phyloP scores from a whole-genome alignment of 345 rosid genomes.

The Melaleuca quinquenervia region DNA sequence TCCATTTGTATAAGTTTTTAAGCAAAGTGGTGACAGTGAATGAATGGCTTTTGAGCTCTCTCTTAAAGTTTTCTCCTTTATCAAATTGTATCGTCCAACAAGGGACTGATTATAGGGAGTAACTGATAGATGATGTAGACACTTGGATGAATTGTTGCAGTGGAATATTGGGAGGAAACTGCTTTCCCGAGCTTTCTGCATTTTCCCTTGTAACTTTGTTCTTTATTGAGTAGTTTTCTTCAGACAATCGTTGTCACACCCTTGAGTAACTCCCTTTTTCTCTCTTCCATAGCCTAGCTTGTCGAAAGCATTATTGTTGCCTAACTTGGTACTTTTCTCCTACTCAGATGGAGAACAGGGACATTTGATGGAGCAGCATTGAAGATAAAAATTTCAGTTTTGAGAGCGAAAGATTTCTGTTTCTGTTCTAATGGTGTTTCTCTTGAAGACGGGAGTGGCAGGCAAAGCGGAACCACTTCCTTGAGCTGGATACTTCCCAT shows the following conservation, averaged over 20 bases:
- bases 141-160: background rate
- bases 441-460: background rate
- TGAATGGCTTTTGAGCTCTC: background rate
- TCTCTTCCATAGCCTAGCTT: background rate
- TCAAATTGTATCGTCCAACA: background rate
- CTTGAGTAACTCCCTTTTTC: background rate
- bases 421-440: background rate
- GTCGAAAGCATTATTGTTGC: background rate
- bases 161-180: background rate
- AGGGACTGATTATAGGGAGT: background rate
- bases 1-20: background rate
- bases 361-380: slow-evolving; percentile 1
- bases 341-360: slow-evolving; percentile 5
- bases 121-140: background rate
- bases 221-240: background rate
- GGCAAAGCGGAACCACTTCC: background rate
- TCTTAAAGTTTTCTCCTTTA: background rate
- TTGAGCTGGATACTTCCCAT: background rate
- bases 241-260: background rate
- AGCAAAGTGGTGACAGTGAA: background rate
- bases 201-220: background rate
- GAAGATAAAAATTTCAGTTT: background rate
- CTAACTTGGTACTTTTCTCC: background rate
- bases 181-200: background rate
- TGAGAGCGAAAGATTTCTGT: background rate